phyloP scores from a whole-genome alignment of 129 eudicot genomes.

The Artemisia tridentata region DNA sequence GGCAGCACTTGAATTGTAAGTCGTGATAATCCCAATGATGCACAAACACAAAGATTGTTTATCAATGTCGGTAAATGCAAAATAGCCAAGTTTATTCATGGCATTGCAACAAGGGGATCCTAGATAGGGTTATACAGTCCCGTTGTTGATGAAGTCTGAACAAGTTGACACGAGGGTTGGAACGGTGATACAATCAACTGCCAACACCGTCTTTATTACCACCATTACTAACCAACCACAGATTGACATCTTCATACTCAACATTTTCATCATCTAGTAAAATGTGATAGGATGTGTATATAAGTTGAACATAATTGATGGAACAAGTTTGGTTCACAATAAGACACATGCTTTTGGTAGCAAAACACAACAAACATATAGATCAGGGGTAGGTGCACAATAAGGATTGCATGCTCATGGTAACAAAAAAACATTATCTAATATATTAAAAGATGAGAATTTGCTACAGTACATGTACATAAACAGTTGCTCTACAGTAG shows the following conservation, averaged over 20 bases:
- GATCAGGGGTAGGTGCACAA: neutral
- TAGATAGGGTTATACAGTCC: neutral
- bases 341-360: neutral
- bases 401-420: neutral
- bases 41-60: neutral
- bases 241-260: neutral
- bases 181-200: slow-evolving; percentile 3
- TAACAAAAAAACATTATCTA: neutral
- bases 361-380: neutral
- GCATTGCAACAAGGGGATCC: slow-evolving; percentile 9
- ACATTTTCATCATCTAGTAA: neutral
- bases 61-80: neutral
- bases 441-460: no score
- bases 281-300: neutral
- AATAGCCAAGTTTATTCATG: neutral
- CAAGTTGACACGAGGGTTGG: neutral
- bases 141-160: neutral
- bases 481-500: no score
- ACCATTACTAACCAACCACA: neutral
- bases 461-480: no score
- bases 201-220: neutral
- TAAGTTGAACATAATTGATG: neutral
- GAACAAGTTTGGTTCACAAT: neutral
- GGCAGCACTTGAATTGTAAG: neutral
- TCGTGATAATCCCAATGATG: neutral